Base-by-base conservation (phyloP, 352 stramenopile species). In the Saprolegnia diclina region DNA sequence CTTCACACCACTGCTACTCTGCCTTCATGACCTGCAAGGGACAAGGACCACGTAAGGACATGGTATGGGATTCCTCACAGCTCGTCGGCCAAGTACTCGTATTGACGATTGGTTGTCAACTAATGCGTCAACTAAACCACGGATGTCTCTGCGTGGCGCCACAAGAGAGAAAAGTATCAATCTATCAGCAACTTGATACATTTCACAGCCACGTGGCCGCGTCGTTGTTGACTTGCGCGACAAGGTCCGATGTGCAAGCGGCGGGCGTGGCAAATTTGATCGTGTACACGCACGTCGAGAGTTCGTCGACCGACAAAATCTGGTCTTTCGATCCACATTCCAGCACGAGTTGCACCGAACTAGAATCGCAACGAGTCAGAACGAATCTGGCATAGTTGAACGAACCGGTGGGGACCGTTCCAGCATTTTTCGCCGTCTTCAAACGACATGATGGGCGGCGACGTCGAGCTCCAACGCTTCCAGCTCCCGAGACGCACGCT, bases 231-330 rank as follows among this genome's bases (percentile, higher is more conserved):
- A 22, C 45, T 16, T 29, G 21, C 1, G 32, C 45, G 9, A 69
- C 14, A 4, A 61, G 37, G 6, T 14, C 32, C 3, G 35, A n/a
- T 5, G 63, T 46, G 38, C 83, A 94, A 9, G 80, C 82, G 1
- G 81, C 83, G 0, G 83, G 81, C 0, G 83, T 88, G 61, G 76
- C 85, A 62, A 98, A 95, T 52, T 64, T 70, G 56, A 97, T 78
- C 16, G 84, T 77, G 73, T 98, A 98, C 37, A 85, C 71, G 67
- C 93, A 98, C 72, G 94, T 97, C 61, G 94, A 79, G 32, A 84
- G 81, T 75, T 98, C 93, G 56, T 97, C 85, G 7, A 96, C 82
- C 10, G 79, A 85, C n/a, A 94, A 14, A 0, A 98, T 69, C 50
- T 81, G 85, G 62, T 91, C 94, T 11, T 74, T 72, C 13, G 66